These are phyloP conservation scores for Sugiyamaella japonica DNA, from an alignment of 1,139 yeast species.

Conservation along the genomic window DNA sequence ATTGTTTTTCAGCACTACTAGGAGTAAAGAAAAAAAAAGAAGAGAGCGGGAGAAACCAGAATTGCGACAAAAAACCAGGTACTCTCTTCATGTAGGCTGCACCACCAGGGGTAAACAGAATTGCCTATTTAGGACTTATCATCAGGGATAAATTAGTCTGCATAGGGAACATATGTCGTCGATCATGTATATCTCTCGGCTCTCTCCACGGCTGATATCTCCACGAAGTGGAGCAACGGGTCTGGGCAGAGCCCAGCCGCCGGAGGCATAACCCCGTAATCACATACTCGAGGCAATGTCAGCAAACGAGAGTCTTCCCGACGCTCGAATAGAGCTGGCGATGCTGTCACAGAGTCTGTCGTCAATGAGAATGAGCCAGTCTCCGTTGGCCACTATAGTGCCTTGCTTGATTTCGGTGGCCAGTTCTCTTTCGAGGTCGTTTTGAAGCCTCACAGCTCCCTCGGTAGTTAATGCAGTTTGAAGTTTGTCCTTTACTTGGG, in stretches of 20 bases:
- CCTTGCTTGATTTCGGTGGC: slow-evolving; percentile 22
- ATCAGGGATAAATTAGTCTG: not conserved
- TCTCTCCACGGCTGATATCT: too few species aligned
- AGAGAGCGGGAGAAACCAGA: not conserved
- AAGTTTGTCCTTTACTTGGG: slow-evolving; percentile 15
- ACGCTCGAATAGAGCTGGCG: slow-evolving; percentile 11
- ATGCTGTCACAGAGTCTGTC: slow-evolving; percentile 1
- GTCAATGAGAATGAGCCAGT: slow-evolving; percentile 22
- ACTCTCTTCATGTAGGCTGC: not conserved
- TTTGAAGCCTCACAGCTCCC: slow-evolving; percentile 21
- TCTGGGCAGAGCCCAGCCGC: slow-evolving; percentile 4
- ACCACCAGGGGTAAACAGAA: slow-evolving; percentile 8
- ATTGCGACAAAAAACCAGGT: not conserved
- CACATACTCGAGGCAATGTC: slow-evolving; percentile 13
- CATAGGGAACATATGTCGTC: not conserved
- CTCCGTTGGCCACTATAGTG: slow-evolving; percentile 22
- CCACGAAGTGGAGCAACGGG: not conserved
- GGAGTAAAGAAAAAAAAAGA: not conserved
- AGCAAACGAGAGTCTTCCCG: slow-evolving; percentile 22
- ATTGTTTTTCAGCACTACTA: too few species aligned
- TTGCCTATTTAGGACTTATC: slow-evolving; percentile 5
- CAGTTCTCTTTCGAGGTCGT: slow-evolving; percentile 22
- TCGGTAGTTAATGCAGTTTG: slow-evolving; percentile 16
- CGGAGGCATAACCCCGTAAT: slow-evolving; percentile 1
- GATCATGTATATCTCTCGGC: not conserved